phyloP scores from a whole-genome alignment of 371 early-diverging fungal species.

The Rhizopus delemar region DNA sequence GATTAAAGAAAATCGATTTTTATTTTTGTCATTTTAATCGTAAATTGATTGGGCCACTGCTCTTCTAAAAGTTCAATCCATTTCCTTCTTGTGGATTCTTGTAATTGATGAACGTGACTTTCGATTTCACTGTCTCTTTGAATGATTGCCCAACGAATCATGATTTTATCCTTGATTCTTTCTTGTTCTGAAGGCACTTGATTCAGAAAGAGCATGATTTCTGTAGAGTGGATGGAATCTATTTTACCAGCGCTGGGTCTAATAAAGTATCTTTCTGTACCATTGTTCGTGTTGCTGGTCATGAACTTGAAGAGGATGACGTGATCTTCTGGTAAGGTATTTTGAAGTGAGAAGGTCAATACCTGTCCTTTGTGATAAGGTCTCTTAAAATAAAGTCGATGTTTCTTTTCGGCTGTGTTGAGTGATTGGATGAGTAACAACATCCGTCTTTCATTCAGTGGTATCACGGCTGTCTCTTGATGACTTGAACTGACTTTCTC shows the following conservation, averaged over 20 bases:
- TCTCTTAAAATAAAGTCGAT: conserved; percentile 21
- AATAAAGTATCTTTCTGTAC: conserved; percentile 46
- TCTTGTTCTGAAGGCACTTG: conserved; percentile 28
- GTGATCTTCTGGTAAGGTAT: conserved; percentile 47
- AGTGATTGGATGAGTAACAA: conserved; percentile 8
- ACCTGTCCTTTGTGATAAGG: conserved; percentile 45
- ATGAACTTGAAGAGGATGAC: conserved; percentile 48
- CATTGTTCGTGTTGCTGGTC: conserved; percentile 29
- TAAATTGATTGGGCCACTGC: conserved; percentile 48
- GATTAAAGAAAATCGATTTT: conserved; percentile 35
- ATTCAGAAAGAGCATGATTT: conserved; percentile 46
- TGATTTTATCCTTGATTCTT: conserved; percentile 35
- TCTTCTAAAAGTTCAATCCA: conserved; percentile 53
- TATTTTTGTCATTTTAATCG: conserved; percentile 43
- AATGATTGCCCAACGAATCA: conserved; percentile 48
- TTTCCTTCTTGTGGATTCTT: conserved; percentile 36
- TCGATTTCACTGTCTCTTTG: conserved; percentile 41
- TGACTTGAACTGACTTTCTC: background rate
- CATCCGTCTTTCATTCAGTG: conserved; percentile 15
- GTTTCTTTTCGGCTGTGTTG: conserved; percentile 3
- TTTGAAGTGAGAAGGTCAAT: conserved; percentile 34
- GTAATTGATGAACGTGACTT: conserved; percentile 31
- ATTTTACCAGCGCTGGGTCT: conserved; percentile 48
- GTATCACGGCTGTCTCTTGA: background rate
- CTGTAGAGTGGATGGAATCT: conserved; percentile 27